Base-by-base conservation (phyloP, 139 green algal genomes). In the Closterium sp. region DNA sequence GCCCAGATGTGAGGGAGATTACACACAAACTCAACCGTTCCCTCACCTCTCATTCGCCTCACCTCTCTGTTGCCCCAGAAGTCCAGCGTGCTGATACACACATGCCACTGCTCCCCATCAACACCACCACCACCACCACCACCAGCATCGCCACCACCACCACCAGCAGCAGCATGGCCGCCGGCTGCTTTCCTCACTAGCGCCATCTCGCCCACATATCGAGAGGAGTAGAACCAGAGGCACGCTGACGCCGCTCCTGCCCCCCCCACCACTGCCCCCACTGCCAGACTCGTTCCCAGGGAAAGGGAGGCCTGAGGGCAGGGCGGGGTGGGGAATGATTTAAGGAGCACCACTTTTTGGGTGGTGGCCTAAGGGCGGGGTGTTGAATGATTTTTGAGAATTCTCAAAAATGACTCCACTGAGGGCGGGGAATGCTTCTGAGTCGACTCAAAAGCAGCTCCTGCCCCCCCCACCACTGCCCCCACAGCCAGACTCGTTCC, bases 191-290 rank as follows among this genome's bases (percentile, higher is more conserved):
- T 66, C 55, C 25, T 76, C 16, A 76, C 25, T 1, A 76, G 55
- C 23, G 55, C 55, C 55, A 76, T 3, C 55, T 76, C 55, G 16
- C 55, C 55, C 55, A 76, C 55, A 4, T 76, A 76, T 76, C 55
- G 55, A 16, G 55, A 76, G 55, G 55, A 76, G 55, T 76, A 76
- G 12, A 76, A 76, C 55, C 55, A 76, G 12, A 76, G 55, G 12
- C 55, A 76, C 2, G 55, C n/a, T n/a, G n/a, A n/a, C n/a, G n/a
- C n/a, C 21, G 16, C 35, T 10, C 28, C 36, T 8, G 89, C 89
- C 30, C 89, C 89, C 34, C 89, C 66, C 36, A 91, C 89, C 28
- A 91, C 89, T 31, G 30, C 66, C 43, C 64, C 89, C 31, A 91
- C 89, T 86, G 89, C 89, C n/a, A 32, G 23, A 19, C 35, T 38